These are phyloP conservation scores for Dacryopinax primogenitus DNA, from an alignment of 768 basidiomycete species.

Conservation along the genomic window DNA sequence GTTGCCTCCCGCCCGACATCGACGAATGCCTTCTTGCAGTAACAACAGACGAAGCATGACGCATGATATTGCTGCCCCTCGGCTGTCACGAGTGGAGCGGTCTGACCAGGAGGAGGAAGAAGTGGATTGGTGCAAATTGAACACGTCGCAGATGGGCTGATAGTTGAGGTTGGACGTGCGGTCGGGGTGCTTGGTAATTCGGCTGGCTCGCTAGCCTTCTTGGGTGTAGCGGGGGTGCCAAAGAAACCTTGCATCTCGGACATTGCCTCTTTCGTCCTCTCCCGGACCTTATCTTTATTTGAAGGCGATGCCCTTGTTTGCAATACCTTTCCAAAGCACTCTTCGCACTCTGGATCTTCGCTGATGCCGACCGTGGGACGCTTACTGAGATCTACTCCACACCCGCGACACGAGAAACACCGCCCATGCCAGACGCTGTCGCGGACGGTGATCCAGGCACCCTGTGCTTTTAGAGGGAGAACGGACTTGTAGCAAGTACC, in stretches of 20 bases:
- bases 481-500: conserved; percentile 56
- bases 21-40: conserved; percentile 52
- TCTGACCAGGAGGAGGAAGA: conserved; percentile 47
- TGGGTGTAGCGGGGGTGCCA: neutral
- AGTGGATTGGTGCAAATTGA: conserved; percentile 47
- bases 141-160: conserved; percentile 39
- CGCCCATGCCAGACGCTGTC: conserved; percentile 67
- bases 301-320: conserved; percentile 33
- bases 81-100: conserved; percentile 49
- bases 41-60: conserved; percentile 59
- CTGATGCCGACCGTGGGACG: conserved; percentile 71
- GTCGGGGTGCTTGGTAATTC: conserved; percentile 27
- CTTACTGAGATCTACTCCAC: conserved; percentile 58
- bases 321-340: conserved; percentile 69
- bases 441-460: conserved; percentile 58
- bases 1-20: conserved; percentile 52
- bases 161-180: conserved; percentile 26
- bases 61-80: conserved; percentile 40
- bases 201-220: conserved; percentile 20
- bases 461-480: conserved; percentile 60
- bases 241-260: neutral
- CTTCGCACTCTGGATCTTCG: conserved; percentile 63
- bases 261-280: neutral
- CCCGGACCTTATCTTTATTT: conserved; percentile 9
- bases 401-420: conserved; percentile 66